These are phyloP conservation scores for Penicillium brasilianum DNA, from an alignment of 2,329 filamentous ascomycete genomes.

Conservation along the genomic window DNA sequence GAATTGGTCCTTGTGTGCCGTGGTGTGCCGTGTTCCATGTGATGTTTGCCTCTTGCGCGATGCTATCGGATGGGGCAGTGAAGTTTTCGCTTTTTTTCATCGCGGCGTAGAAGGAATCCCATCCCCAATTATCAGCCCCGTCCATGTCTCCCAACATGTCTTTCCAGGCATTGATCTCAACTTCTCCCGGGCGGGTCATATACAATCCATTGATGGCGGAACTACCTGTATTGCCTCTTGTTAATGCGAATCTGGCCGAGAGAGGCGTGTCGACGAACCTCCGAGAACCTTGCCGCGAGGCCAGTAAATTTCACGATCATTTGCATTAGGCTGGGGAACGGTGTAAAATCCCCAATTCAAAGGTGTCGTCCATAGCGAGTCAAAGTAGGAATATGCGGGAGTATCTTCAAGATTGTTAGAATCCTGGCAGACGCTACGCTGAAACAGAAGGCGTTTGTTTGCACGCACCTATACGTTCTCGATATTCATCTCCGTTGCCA, in stretches of 20 bases:
- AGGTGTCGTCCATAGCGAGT: slow-evolving; percentile 43
- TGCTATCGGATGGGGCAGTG: slow-evolving; percentile 24
- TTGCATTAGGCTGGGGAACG: slow-evolving; percentile 34
- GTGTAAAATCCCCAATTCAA: slow-evolving; percentile 43
- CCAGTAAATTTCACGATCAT: slow-evolving; percentile 39
- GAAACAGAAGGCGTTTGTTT: neutral
- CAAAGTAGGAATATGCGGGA: slow-evolving; percentile 41
- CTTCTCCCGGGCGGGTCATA: slow-evolving; percentile 40
- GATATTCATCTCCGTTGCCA: slow-evolving; percentile 40
- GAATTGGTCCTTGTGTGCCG: slow-evolving; percentile 33
- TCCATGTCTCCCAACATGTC: slow-evolving; percentile 41
- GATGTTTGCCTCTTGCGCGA: slow-evolving; percentile 31
- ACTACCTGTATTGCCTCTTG: slow-evolving; percentile 31
- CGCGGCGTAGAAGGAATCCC: slow-evolving; percentile 42
- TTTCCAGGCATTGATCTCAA: slow-evolving; percentile 42
- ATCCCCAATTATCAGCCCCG: slow-evolving; percentile 42
- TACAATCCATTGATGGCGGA: slow-evolving; percentile 46
- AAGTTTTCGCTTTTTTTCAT: slow-evolving; percentile 41
- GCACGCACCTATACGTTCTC: slow-evolving; percentile 39
- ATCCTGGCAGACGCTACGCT: neutral
- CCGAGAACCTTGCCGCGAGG: slow-evolving; percentile 43
- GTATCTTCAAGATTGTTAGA: slow-evolving; percentile 34
- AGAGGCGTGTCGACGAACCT: slow-evolving; percentile 28
- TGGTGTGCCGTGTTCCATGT: slow-evolving; percentile 31
- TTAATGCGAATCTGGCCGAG: neutral